Base-by-base conservation (phyloP, 2,329 filamentous ascomycete species). In the Fonsecaea pugnacius region DNA sequence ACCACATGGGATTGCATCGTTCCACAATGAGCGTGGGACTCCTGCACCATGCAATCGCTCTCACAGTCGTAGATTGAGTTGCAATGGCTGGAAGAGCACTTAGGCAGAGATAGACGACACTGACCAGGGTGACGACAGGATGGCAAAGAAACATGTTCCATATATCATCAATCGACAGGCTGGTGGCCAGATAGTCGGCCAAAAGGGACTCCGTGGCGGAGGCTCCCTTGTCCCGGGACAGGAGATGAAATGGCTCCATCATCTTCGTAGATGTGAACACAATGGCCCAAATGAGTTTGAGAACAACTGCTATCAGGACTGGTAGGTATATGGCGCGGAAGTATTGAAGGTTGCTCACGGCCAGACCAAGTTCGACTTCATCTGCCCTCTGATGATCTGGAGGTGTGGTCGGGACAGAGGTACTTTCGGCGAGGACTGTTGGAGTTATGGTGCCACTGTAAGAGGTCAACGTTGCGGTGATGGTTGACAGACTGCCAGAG, bases 211-310 rank as follows among this genome's bases (percentile, higher is more conserved):
- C 56, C 35, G 53, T 60, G 16, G 57, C 48, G n/a, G 54, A 62
- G 14, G 67, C 67, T n/a, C 68, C 67, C 27, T 38, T 58, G 24
- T 24, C 12, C 30, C 55, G 43, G 16, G 63, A 53, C 1, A 69
- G 53, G 36, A 63, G 63, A 52, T 67, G 66, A 43, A 67, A 67
- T 1, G 67, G 67, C 38, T 69, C 67, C 62, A 69, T 67, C 55
- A 69, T 58, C 48, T 66, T 66, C 0, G 56, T 38, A n/a, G 46
- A 51, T 12, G 65, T 40, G 51, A 61, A 67, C 14, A 66, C 59
- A 27, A 66, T 38, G 33, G 51, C 43, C 67, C 67, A 69, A 10
- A 64, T 21, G 2, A 40, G 53, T 48, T 62, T 40, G 32, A 67
- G 50, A 10, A 54, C n/a, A 1, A 67, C 66, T 6, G 63, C 66